Evolutionary conservation across 2,329 filamentous ascomycete species (phyloP).

Genomic region (Sarocladiaceae sp.): DNA sequence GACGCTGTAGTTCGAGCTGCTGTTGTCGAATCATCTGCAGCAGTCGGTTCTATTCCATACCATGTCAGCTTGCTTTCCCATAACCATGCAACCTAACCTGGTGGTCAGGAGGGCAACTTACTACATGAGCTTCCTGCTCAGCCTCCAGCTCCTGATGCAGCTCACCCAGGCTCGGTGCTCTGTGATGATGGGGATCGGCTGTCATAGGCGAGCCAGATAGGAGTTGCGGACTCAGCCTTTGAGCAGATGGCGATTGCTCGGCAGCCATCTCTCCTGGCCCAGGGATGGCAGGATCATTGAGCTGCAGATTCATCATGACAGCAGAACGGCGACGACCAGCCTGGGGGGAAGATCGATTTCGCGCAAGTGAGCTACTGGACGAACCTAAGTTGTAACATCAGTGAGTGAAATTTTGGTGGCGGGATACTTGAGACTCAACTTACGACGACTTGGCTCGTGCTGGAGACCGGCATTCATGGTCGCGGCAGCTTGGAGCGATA

Average conservation of each 20-base stretch:
- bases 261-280: constrained; percentile 63
- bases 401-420: neutral
- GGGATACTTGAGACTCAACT: constrained; percentile 19
- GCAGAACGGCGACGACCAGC: constrained; percentile 57
- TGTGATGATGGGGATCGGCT: constrained; percentile 51
- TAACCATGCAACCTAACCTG: neutral
- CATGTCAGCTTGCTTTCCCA: constrained; percentile 7
- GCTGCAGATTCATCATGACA: constrained; percentile 65
- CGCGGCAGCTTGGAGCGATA: constrained; percentile 69
- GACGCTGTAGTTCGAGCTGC: constrained; percentile 61
- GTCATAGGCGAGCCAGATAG: constrained; percentile 41
- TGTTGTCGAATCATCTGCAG: constrained; percentile 71
- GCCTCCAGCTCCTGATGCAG: constrained; percentile 74
- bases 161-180: constrained; percentile 66
- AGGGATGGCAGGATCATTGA: constrained; percentile 64
- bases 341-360: constrained; percentile 37
- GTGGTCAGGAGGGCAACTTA: constrained; percentile 29
- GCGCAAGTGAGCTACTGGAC: constrained; percentile 41
- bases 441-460: constrained; percentile 54
- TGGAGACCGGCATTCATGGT: constrained; percentile 73
- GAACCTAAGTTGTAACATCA: constrained; percentile 29
- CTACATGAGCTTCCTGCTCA: constrained; percentile 73
- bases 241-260: constrained; percentile 21
- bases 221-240: constrained; percentile 34
- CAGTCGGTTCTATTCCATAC: constrained; percentile 56